Base-by-base conservation (phyloP, 2,329 filamentous ascomycete genomes). In the Myotisia sp. region DNA sequence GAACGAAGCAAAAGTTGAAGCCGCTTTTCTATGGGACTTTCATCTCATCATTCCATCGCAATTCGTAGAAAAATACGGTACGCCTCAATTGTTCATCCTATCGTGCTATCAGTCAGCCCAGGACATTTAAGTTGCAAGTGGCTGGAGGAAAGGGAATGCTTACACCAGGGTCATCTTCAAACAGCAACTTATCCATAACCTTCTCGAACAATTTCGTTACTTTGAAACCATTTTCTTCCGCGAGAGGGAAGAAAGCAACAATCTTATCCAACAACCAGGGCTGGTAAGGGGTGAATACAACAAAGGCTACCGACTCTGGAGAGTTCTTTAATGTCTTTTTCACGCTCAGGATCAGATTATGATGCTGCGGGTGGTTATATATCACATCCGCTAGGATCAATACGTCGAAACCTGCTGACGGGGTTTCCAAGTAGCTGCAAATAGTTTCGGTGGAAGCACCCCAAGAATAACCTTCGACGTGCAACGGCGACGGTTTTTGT, bases 211-310 rank as follows among this genome's bases (percentile, higher is more conserved):
- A 67, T 62, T 87, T 83, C 43, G 77, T 76, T 2, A 93, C 85
- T 10, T 59, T 58, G 40, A 94, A 80, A 0, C 84, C 85, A 31
- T 64, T 67, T 33, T 71, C 70, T 39, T 71, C 65, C 3, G 78
- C 81, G 37, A 85, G 50, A 31, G 85, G 79, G 51, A 94, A 94
- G 62, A 94, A 94, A 3, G 70, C 71, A 53, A 92, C 65, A 49
- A 93, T 90, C 55, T 84, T 80, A 42, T 85, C 70, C 47, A 80
- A 67, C 50, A 94, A 64, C 86, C 86, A 94, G 1, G 87, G 86
- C 42, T 90, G 69, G 59, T 95, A 93, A 13, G 83, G 86, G 0
- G 86, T 92, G 62, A 94, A 95, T 56, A 94, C 92, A 5, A 94
- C 85, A 47, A 86, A 71, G 2, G 85, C 84, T 35, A 67, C 68